phyloP scores from a whole-genome alignment of 2,329 filamentous ascomycete genomes.

The Neofusicoccum kwambonambiense region DNA sequence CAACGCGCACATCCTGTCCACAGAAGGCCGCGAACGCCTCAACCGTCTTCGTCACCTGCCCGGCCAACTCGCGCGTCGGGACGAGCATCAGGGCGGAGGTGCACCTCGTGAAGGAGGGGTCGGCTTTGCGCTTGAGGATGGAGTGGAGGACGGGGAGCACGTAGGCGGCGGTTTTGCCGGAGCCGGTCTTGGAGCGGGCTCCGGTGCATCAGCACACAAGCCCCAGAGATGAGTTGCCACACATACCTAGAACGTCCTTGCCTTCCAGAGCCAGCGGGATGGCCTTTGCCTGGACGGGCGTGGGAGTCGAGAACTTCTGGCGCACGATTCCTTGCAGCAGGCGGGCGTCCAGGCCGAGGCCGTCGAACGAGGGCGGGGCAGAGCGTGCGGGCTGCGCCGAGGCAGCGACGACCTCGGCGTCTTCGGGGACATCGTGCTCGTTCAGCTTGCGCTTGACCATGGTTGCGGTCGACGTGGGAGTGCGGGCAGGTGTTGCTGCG shows the following conservation, averaged over 20 bases:
- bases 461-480: not conserved
- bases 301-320: constrained; percentile 81
- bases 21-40: constrained; percentile 78
- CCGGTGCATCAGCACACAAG: constrained; percentile 24
- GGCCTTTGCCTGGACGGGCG: constrained; percentile 81
- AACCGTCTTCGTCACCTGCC: constrained; percentile 80
- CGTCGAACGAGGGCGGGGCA: constrained; percentile 57
- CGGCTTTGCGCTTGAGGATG: constrained; percentile 75
- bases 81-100: constrained; percentile 86
- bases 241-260: constrained; percentile 71
- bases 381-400: not conserved
- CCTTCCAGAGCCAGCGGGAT: constrained; percentile 87
- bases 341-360: constrained; percentile 78
- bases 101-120: constrained; percentile 53
- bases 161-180: constrained; percentile 97
- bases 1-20: constrained; percentile 74
- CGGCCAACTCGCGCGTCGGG: constrained; percentile 89
- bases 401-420: constrained; percentile 18
- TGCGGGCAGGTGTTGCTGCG: not conserved
- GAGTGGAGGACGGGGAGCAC: constrained; percentile 83
- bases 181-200: constrained; percentile 91
- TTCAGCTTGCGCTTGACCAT: constrained; percentile 50
- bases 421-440: constrained; percentile 47
- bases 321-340: constrained; percentile 82
- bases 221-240: no score